Percentiles rank a stretch among this genome's conserved stretches.
These are phyloP conservation scores for Teratosphaeria nubilosa DNA, from an alignment of 2,329 filamentous ascomycete species.

Conservation along the genomic window DNA sequence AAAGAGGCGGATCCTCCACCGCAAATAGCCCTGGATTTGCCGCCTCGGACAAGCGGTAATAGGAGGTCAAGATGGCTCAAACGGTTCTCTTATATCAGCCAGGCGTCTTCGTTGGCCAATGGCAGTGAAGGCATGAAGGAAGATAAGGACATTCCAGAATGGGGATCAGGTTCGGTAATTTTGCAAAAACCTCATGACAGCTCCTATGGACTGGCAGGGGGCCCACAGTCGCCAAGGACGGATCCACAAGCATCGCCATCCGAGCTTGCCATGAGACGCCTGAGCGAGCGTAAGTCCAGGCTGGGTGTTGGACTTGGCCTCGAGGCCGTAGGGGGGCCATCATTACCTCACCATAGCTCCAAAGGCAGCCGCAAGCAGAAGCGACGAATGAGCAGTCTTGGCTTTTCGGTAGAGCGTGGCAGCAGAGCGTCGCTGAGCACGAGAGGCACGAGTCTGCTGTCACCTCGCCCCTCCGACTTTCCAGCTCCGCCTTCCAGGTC, in stretches of 20 bases:
- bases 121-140: slow-evolving; percentile 29
- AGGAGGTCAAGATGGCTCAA: slow-evolving; percentile 19
- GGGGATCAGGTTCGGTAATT: slow-evolving; percentile 26
- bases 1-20: slow-evolving; percentile 26
- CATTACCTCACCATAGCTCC: slow-evolving; percentile 22
- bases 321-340: slow-evolving; percentile 15
- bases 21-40: slow-evolving; percentile 27
- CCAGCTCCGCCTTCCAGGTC: slow-evolving; percentile 22
- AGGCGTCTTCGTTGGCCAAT: slow-evolving; percentile 28
- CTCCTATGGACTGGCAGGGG: slow-evolving; percentile 33
- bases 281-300: slow-evolving; percentile 21
- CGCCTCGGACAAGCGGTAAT: slow-evolving; percentile 13
- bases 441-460: slow-evolving; percentile 30
- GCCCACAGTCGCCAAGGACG: slow-evolving; percentile 26
- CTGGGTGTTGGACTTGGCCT: slow-evolving; percentile 16
- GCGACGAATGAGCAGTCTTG: slow-evolving; percentile 14
- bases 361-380: slow-evolving; percentile 12
- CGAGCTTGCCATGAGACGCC: slow-evolving; percentile 20
- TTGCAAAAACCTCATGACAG: slow-evolving; percentile 33
- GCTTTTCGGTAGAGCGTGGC: slow-evolving; percentile 20
- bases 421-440: slow-evolving; percentile 31
- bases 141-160: slow-evolving; percentile 30
- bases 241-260: slow-evolving; percentile 21
- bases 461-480: slow-evolving; percentile 26
- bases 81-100: slow-evolving; percentile 26